A percentile compares a stretch with the other conserved stretches of the same genome.
Evolutionary conservation across 2,329 filamentous ascomycete genomes (phyloP).

Genomic region (Dendryphion nanum): DNA sequence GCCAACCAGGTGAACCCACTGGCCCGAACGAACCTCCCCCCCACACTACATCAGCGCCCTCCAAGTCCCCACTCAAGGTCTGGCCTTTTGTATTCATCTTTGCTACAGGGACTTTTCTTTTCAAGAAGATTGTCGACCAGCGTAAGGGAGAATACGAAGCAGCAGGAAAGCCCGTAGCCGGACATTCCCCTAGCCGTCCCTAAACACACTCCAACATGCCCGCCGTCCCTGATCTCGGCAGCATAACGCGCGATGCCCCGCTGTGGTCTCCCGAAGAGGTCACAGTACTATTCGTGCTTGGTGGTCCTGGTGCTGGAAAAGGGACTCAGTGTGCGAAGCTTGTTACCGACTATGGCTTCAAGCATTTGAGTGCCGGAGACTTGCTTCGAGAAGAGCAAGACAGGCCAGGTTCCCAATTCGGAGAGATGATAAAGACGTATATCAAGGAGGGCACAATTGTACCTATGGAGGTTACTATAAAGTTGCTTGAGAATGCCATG

Average conservation of each 20-base stretch:
- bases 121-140: conserved; percentile 48
- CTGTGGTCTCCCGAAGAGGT: conserved; percentile 74
- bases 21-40: conserved; percentile 39
- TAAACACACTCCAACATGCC: conserved; percentile 33
- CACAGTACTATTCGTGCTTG: conserved; percentile 95
- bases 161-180: conserved; percentile 23
- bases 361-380: conserved; percentile 89
- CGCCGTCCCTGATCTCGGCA: conserved; percentile 39
- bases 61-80: conserved; percentile 42
- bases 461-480: conserved; percentile 97
- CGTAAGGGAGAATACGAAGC: conserved; percentile 39
- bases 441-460: conserved; percentile 96
- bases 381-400: conserved; percentile 91
- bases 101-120: conserved; percentile 44
- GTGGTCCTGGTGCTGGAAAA: conserved; percentile 92
- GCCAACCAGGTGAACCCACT: conserved; percentile 34
- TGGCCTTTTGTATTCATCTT: conserved; percentile 50
- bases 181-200: conserved; percentile 35
- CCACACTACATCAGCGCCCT: conserved; percentile 30
- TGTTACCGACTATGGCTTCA: conserved; percentile 85
- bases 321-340: conserved; percentile 92
- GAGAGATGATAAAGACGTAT: conserved; percentile 86
- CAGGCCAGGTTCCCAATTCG: conserved; percentile 81
- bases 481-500: conserved; percentile 94
- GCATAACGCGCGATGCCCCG: conserved; percentile 55